Evolutionary conservation across 768 basidiomycete genomes (phyloP), one percentile per base, ranked within the genome.

Genomic region (Stropharia rugosoannulata): DNA sequence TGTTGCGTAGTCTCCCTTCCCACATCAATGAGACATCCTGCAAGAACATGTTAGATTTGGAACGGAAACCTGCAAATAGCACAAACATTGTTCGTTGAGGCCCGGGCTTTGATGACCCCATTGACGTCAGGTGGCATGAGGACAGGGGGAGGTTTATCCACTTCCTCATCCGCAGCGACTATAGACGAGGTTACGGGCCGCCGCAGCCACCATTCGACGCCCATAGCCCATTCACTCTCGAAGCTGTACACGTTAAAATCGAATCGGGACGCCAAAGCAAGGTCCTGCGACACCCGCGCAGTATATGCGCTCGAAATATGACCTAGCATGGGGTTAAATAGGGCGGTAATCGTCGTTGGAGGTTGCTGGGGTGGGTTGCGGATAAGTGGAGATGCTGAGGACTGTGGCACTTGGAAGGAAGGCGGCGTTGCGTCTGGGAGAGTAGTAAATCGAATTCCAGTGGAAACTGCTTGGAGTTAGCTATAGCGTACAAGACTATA

Each of bases 241-340:
- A 94, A 98, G 71, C 92, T 95, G 68, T 98, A 97, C 25, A 95
- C 83, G 65, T 98, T 98, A 73, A 98, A 94, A 67, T 98, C 94
- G 66, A 95, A 98, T 18, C 93, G 85, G 0, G 93, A 89, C 48
- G 91, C 91, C 16, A 98, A 68, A 0, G 93, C 85, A 40, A 98
- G 82, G 68, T 96, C 91, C 11, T 82, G 82, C 5, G 91, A 90
- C 8, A 93, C 87, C 50, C 87, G 89, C 2, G 95, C 93, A 0
- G 93, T 88, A 68, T 98, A 98, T 37, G 95, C 93, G 6, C 89
- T 80, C 1, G 93, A 93, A 45, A 98, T 78, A 66, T 98, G 95
- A 0, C 96, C 96, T 56, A 98, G 84, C 82, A 98, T 93, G 0
- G 96, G 96, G 68, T 97, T 98, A 70, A 95, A 93, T 25, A 96